Conservation (phyloP, 1,284 basidiomycete genomes). For the Ustilago bromivora region DNA sequence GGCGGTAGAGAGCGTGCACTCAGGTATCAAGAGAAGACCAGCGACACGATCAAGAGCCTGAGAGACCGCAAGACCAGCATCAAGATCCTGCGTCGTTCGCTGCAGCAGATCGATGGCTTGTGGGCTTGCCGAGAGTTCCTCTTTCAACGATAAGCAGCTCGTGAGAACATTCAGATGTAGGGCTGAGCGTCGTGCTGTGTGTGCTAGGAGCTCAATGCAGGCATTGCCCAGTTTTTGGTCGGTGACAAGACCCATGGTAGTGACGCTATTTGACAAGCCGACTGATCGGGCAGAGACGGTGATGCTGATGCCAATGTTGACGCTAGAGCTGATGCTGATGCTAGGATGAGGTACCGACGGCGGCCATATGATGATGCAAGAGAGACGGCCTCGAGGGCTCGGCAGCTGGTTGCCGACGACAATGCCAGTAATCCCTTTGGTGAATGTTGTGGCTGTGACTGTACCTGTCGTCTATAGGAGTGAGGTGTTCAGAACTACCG, state of each 20-base stretch:
- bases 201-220: neutral
- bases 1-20: conserved; percentile 57
- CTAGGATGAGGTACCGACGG: neutral
- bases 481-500: neutral
- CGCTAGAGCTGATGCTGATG: neutral
- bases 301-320: conserved; percentile 1
- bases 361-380: neutral
- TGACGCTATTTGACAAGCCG: neutral
- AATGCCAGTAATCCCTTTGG: neutral
- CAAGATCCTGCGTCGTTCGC: conserved; percentile 10
- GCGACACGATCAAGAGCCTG: conserved; percentile 57
- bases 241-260: conserved; percentile 22
- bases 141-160: conserved; percentile 21
- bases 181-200: conserved; percentile 21
- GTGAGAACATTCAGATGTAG: conserved; percentile 29
- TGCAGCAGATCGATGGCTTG: neutral
- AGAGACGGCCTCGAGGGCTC: neutral
- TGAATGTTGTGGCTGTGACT: too few relatives aligned
- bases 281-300: neutral
- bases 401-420: neutral
- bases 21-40: conserved; percentile 58
- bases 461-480: neutral
- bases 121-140: conserved; percentile 16
- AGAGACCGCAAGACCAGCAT: conserved; percentile 9
- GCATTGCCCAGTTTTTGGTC: neutral